Base-by-base conservation (phyloP, 2,329 filamentous ascomycete species). In the Fusarium clavum region DNA sequence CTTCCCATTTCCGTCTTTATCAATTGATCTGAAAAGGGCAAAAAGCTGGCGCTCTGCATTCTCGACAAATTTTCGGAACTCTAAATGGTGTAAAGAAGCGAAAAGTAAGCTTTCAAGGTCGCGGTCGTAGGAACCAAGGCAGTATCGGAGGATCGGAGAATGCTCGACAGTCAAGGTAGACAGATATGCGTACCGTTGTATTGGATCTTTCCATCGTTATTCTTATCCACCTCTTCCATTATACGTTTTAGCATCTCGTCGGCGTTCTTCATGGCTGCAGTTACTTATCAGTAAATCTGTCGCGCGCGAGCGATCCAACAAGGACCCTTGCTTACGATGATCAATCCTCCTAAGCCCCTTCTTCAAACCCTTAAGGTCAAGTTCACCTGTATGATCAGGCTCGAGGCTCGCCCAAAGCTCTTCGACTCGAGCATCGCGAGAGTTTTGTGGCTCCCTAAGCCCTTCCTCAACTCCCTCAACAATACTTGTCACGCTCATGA, bases 1-100 rank as follows among this genome's bases (percentile, higher is more conserved):
- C 78, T 91, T 92, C 43, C 95, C 95, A 79, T 97, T 92, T 69
- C 90, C 85, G 79, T 98, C 91, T 72, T 87, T 88, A 79, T 99
- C 96, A 76, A 99, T 98, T 69, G 88, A 90, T 74, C 90, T 87
- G 82, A 99, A 99, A 24, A 99, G 88, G 57, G 87, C 80, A 79
- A 89, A 91, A 14, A 99, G 88, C 79, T 98, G 91, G 64, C 88
- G 88, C 80, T 99, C 96, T 44, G 96, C 94, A 63, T 92, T 88
- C 76, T 94, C 88, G 77, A 98, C 94, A 77, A 98, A 98, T 44
- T 85, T 86, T 70, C 91, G 91, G 77, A 99, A 99, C 83, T 99
- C 96, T 96, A 70, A 47, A 57, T 34, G 61, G 43, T 45, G 51
- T 49, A 34, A 48, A 45, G 34, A 51, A 49, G 56, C 46, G 54